These are phyloP conservation scores for Mrakia hoshinonis DNA, from an alignment of 768 basidiomycete species.

Conservation along the genomic window DNA sequence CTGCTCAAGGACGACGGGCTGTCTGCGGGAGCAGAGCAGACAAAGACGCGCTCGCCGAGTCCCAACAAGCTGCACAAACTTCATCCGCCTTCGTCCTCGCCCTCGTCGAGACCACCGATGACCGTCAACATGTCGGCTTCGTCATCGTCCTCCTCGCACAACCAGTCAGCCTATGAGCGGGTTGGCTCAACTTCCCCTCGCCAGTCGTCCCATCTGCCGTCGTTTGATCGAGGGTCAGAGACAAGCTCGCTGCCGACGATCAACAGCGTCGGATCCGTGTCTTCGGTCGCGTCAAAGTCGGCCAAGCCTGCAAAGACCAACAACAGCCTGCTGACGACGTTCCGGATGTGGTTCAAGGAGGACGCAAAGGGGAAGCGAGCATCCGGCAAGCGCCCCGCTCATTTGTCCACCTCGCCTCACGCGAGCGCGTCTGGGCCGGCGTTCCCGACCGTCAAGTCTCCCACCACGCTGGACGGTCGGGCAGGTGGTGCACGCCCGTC, in stretches of 20 bases:
- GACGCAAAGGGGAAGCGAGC: constrained; percentile 55
- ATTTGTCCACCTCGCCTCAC: constrained; percentile 19
- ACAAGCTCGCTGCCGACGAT: constrained; percentile 4
- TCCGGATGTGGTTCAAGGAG: constrained; percentile 87
- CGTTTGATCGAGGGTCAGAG: background rate
- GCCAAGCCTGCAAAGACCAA: constrained; percentile 45
- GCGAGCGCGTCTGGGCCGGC: background rate
- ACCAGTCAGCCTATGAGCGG: background rate
- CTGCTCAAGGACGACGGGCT: constrained; percentile 42
- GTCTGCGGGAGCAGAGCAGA: background rate
- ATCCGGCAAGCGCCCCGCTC: constrained; percentile 1
- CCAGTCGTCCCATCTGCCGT: background rate
- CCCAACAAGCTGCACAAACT: constrained; percentile 12
- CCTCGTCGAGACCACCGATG: background rate
- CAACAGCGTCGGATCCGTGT: constrained; percentile 2
- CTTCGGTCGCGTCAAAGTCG: constrained; percentile 39
- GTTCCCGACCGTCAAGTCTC: constrained; percentile 32
- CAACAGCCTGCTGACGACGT: constrained; percentile 71
- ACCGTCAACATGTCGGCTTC: background rate
- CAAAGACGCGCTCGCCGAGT: background rate
- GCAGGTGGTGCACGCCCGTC: constrained; percentile 1
- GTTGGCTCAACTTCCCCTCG: background rate
- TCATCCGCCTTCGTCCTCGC: background rate
- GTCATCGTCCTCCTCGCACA: background rate
- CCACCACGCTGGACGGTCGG: constrained; percentile 27